These are phyloP conservation scores for Thelonectria discophora DNA, from an alignment of 2,329 filamentous ascomycete species.

Conservation along the genomic window DNA sequence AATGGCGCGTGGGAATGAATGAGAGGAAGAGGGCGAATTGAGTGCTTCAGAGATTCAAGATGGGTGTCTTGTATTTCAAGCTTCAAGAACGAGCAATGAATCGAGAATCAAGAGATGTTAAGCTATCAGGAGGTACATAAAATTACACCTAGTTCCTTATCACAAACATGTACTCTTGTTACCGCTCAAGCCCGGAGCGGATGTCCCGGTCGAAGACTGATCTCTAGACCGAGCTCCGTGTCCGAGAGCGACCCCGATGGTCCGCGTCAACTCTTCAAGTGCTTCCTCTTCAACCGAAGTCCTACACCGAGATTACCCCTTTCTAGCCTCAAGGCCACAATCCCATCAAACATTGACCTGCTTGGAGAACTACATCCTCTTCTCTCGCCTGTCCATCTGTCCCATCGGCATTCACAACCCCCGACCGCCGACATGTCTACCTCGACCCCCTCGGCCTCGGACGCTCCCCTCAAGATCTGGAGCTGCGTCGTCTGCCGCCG, in stretches of 20 bases:
- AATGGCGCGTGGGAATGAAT: no score
- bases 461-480: constrained; percentile 41
- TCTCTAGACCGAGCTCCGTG: constrained; percentile 44
- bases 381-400: no score
- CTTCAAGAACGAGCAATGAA: neutral
- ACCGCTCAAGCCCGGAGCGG: constrained; percentile 14
- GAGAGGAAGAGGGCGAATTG: neutral
- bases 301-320: constrained; percentile 1
- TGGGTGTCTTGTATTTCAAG: neutral
- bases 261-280: neutral
- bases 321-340: neutral
- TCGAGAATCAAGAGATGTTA: neutral
- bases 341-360: neutral
- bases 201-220: constrained; percentile 6
- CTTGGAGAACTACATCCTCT: neutral
- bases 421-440: constrained; percentile 25
- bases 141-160: no score
- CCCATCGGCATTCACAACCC: constrained; percentile 20
- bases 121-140: neutral
- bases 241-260: constrained; percentile 36
- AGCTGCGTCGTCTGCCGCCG: constrained; percentile 46
- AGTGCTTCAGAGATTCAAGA: neutral
- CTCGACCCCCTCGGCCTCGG: constrained; percentile 11
- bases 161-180: constrained; percentile 23
- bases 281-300: neutral